Evolutionary conservation across 768 basidiomycete species (phyloP).

Genomic region (Hydnum rufescens): DNA sequence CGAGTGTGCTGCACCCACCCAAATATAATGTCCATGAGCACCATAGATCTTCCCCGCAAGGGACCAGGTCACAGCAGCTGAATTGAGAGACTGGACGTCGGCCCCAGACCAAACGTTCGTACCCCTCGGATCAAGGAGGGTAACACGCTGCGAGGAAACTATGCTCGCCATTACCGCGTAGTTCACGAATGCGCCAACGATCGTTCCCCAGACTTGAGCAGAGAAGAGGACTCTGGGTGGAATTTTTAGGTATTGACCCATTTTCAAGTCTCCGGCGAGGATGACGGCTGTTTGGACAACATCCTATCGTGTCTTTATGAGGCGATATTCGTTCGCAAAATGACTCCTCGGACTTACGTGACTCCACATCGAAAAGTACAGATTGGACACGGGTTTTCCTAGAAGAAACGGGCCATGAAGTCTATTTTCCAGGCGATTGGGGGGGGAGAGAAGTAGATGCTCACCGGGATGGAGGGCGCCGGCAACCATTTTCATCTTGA

Average conservation of each 20-base stretch:
- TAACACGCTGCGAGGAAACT: constrained; percentile 12
- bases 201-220: constrained; percentile 45
- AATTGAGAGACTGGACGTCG: constrained; percentile 31
- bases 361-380: constrained; percentile 26
- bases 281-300: constrained; percentile 18
- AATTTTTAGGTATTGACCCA: constrained; percentile 36
- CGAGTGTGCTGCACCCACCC: no score
- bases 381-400: constrained; percentile 46
- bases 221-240: constrained; percentile 47
- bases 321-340: not conserved
- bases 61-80: constrained; percentile 42
- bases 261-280: constrained; percentile 22
- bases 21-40: constrained; percentile 32
- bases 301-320: no score
- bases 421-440: constrained; percentile 25
- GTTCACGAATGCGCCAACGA: constrained; percentile 24
- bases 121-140: constrained; percentile 31
- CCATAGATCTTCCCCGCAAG: constrained; percentile 39
- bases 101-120: constrained; percentile 46
- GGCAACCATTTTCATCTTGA: constrained; percentile 10
- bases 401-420: constrained; percentile 39
- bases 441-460: constrained; percentile 1
- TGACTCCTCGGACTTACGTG: constrained; percentile 1
- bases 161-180: constrained; percentile 29
- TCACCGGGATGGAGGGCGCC: constrained; percentile 10